These are phyloP conservation scores for Pleurozium schreberi DNA, from an alignment of 225 moss, liverwort and hornwort species.

Conservation along the genomic window DNA sequence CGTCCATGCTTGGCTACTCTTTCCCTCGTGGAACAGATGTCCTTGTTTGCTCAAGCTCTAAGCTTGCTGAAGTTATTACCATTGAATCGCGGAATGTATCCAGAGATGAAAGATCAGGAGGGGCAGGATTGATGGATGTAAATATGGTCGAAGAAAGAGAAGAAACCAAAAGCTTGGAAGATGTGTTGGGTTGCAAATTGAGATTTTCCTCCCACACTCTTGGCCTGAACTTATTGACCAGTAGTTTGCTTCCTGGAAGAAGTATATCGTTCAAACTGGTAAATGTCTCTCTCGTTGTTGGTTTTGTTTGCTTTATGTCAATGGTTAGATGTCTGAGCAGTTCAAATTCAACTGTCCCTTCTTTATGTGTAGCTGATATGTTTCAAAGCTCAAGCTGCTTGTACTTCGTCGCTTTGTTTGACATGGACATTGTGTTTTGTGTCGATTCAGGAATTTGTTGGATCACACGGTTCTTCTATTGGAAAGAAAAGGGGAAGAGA, in stretches of 20 bases:
- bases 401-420: background rate
- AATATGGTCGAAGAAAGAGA: slow-evolving; percentile 8
- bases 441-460: slow-evolving; percentile 23
- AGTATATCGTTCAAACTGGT: slow-evolving; percentile 32
- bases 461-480: background rate
- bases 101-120: slow-evolving; percentile 3
- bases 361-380: background rate
- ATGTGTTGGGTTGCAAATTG: slow-evolving; percentile 25
- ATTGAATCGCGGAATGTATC: slow-evolving; percentile 37
- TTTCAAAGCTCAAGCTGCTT: background rate
- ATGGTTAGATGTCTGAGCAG: background rate
- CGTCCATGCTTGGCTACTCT: slow-evolving; percentile 73
- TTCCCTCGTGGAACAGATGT: slow-evolving; percentile 54
- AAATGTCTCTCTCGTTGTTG: background rate
- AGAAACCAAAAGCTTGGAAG: background rate
- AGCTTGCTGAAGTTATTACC: slow-evolving; percentile 58
- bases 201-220: slow-evolving; percentile 33
- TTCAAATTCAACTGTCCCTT: background rate
- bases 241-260: background rate
- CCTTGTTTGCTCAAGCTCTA: slow-evolving; percentile 79
- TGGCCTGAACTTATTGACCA: slow-evolving; percentile 7
- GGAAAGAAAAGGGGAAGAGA: slow-evolving; percentile 4
- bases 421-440: background rate
- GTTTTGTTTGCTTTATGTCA: background rate
- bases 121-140: slow-evolving; percentile 10